Evolutionary conservation across 2,329 filamentous ascomycete species (phyloP).

Genomic region (Ambrosiella cleistominuta): DNA sequence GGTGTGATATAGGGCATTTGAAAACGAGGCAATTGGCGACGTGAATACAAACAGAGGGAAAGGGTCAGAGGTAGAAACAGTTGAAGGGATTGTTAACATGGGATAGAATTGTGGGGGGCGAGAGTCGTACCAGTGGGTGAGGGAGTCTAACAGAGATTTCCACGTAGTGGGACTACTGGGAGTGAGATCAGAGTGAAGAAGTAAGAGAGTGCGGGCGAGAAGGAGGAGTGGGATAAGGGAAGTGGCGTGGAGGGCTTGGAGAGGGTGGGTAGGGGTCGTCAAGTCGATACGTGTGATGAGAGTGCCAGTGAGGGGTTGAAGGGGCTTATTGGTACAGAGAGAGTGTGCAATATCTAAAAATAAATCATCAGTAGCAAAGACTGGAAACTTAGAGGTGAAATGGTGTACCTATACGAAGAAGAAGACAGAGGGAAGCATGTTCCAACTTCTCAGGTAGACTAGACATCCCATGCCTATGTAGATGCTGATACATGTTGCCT

Average conservation of each 20-base stretch:
- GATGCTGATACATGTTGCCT: background rate
- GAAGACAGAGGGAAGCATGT: background rate
- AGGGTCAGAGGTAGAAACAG: conserved; percentile 16
- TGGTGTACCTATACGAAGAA: background rate
- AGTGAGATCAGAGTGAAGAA: conserved; percentile 16
- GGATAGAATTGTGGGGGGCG: conserved; percentile 20
- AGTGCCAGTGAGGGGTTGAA: background rate
- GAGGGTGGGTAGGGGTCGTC: background rate
- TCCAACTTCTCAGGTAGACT: background rate
- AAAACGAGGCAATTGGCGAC: conserved; percentile 25
- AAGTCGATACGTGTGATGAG: background rate
- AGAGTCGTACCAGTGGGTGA: conserved; percentile 20
- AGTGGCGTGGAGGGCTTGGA: background rate
- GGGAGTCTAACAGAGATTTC: conserved; percentile 19
- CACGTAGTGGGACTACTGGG: conserved; percentile 17
- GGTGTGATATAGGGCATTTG: conserved; percentile 40
- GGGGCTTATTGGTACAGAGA: background rate
- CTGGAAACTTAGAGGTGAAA: background rate
- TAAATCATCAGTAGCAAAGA: background rate
- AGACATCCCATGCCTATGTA: background rate
- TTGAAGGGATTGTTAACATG: conserved; percentile 12
- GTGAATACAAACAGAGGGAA: conserved; percentile 24
- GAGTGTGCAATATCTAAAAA: background rate
- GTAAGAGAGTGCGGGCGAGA: conserved; percentile 21
- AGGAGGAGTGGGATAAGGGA: conserved; percentile 18